Evolutionary conservation across 805 yeast genomes (phyloP).

Genomic region (Suhomyces prunicola): DNA sequence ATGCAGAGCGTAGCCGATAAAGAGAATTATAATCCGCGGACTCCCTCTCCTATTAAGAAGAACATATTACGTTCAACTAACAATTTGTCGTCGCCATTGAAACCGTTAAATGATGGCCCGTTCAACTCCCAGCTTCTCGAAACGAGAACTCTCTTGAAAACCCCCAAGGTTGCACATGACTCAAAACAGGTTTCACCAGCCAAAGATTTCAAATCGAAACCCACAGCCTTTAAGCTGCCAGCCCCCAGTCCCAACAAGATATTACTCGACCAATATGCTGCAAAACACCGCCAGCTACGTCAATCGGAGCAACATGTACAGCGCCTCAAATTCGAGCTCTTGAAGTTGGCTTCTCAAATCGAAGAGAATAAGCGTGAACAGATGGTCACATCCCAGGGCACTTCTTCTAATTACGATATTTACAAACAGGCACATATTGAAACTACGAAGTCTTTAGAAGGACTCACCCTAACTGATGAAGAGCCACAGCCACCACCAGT

Average conservation of each 20-base stretch:
- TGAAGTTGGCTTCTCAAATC: slow-evolving; percentile 22
- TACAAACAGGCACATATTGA: slow-evolving; percentile 9
- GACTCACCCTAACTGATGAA: background rate
- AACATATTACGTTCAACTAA: background rate
- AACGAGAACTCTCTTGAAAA: background rate
- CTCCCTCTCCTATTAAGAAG: background rate
- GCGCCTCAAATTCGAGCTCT: slow-evolving; percentile 32
- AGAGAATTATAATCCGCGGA: background rate
- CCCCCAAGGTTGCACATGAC: background rate
- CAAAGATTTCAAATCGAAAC: background rate
- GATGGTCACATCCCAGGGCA: slow-evolving; percentile 1
- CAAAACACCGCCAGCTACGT: slow-evolving; percentile 51
- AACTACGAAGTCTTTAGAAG: slow-evolving; percentile 8
- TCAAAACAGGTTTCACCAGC: background rate
- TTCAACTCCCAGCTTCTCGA: background rate
- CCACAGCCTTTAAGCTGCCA: background rate
- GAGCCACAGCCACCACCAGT: background rate
- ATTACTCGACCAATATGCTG: slow-evolving; percentile 35
- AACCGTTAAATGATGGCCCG: background rate
- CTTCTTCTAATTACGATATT: slow-evolving; percentile 4
- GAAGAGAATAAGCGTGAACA: slow-evolving; percentile 16
- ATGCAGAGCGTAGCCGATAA: background rate
- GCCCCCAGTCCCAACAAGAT: slow-evolving; percentile 16
- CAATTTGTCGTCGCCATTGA: background rate
- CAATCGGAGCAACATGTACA: slow-evolving; percentile 46